Percentiles rank a stretch among this genome's conserved stretches.
phyloP scores from a whole-genome alignment of 768 basidiomycete genomes.

The Clavaria fumosa region DNA sequence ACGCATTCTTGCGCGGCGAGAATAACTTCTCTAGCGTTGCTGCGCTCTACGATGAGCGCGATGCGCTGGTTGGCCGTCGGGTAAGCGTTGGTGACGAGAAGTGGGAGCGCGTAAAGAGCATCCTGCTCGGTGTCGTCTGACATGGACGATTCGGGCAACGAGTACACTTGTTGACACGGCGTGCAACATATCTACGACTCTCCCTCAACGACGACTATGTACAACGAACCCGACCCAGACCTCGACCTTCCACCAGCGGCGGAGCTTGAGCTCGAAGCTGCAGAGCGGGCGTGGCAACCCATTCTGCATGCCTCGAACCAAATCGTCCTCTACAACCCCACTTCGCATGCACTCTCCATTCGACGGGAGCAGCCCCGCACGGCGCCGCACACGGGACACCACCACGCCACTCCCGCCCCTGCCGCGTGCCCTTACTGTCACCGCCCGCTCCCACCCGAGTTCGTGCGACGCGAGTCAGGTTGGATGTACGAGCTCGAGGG shows the following conservation, averaged over 20 bases:
- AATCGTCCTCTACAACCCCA: conserved; percentile 77
- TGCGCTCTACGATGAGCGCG: conserved; percentile 24
- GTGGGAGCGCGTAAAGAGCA: conserved; percentile 27
- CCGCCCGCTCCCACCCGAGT: conserved; percentile 35
- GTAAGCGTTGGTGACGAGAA: conserved; percentile 24
- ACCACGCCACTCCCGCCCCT: not conserved
- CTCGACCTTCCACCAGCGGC: conserved; percentile 9
- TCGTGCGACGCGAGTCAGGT: conserved; percentile 8
- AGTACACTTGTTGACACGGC: not conserved
- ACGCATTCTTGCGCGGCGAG: conserved; percentile 31
- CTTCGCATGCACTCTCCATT: conserved; percentile 69
- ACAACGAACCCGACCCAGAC: not conserved
- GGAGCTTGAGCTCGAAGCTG: conserved; percentile 9
- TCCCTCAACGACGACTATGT: not conserved
- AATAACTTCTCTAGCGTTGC: conserved; percentile 31
- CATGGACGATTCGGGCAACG: not conserved
- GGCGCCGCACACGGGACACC: too few relatives aligned
- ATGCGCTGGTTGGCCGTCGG: conserved; percentile 25
- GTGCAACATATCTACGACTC: not conserved
- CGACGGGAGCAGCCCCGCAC: conserved; percentile 21
- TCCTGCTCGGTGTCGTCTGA: conserved; percentile 22
- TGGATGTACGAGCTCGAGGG: conserved; percentile 5
- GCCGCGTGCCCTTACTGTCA: conserved; percentile 61
- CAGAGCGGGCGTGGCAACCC: conserved; percentile 45
- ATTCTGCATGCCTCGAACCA: conserved; percentile 76